Conservation (phyloP, 2,329 filamentous ascomycete genomes). For the Fusarium sp. region DNA sequence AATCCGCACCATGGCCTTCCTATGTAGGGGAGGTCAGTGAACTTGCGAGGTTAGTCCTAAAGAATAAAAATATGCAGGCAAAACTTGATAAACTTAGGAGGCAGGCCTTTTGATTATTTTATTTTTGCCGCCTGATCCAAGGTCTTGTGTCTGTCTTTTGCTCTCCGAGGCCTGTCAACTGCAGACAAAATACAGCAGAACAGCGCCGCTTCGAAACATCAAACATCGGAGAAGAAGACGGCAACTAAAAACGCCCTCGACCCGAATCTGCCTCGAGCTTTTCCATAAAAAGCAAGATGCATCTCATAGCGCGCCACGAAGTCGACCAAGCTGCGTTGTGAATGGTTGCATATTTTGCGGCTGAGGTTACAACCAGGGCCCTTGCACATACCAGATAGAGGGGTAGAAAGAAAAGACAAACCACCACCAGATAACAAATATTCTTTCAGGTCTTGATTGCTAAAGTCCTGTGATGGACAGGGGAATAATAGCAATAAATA, state of each 20-base stretch:
- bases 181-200: neutral
- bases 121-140: too few relatives aligned
- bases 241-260: conserved; percentile 8
- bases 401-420: conserved; percentile 18
- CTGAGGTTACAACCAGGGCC: conserved; percentile 21
- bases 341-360: conserved; percentile 33
- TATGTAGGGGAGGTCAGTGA: too few relatives aligned
- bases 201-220: neutral
- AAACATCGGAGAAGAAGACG: neutral
- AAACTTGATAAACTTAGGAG: too few relatives aligned
- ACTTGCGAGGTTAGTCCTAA: too few relatives aligned
- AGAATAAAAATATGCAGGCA: too few relatives aligned
- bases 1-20: neutral
- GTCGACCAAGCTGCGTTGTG: neutral
- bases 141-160: too few relatives aligned
- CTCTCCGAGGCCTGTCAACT: neutral
- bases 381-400: conserved; percentile 17
- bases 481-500: conserved; percentile 18
- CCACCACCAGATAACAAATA: neutral
- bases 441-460: conserved; percentile 14
- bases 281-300: conserved; percentile 14
- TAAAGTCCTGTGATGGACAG: conserved; percentile 18
- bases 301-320: conserved; percentile 35
- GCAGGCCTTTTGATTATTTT: too few relatives aligned
- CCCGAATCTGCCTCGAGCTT: conserved; percentile 14